Conservation (phyloP, 2,329 filamentous ascomycete genomes). For the Emergomyces orientalis region DNA sequence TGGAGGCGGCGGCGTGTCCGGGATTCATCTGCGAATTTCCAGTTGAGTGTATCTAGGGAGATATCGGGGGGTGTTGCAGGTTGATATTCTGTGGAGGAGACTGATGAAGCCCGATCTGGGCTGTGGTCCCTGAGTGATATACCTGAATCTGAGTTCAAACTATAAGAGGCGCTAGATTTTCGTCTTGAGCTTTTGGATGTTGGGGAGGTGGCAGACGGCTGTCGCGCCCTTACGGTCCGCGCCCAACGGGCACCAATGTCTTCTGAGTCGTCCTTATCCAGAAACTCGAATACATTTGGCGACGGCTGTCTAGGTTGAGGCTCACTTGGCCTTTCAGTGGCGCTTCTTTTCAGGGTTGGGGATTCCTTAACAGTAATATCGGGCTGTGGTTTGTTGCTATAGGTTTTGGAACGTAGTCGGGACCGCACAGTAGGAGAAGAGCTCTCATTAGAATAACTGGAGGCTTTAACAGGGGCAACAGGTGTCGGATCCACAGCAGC, state of each 20-base stretch:
- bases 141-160: slow-evolving; percentile 28
- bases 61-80: slow-evolving; percentile 22
- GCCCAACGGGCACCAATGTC: background rate
- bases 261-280: slow-evolving; percentile 22
- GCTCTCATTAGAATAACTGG: slow-evolving; percentile 7
- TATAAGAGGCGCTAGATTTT: slow-evolving; percentile 18
- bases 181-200: slow-evolving; percentile 13
- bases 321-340: slow-evolving; percentile 10
- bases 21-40: slow-evolving; percentile 19
- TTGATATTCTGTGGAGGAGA: slow-evolving; percentile 24
- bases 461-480: slow-evolving; percentile 2
- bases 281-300: slow-evolving; percentile 34
- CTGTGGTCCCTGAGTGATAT: slow-evolving; percentile 26
- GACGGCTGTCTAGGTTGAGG: slow-evolving; percentile 5
- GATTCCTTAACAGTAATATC: background rate
- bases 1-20: slow-evolving; percentile 6
- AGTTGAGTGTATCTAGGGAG: slow-evolving; percentile 21
- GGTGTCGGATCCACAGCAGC: slow-evolving; percentile 6
- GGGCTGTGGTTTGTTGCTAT: slow-evolving; percentile 7
- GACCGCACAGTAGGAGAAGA: background rate
- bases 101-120: slow-evolving; percentile 27
- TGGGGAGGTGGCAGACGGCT: slow-evolving; percentile 3
- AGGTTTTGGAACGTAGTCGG: slow-evolving; percentile 11
- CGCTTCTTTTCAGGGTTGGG: slow-evolving; percentile 6
- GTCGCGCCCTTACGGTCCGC: background rate